phyloP scores from a whole-genome alignment of 306 rosid genomes.

The Vachellia collinsii region DNA sequence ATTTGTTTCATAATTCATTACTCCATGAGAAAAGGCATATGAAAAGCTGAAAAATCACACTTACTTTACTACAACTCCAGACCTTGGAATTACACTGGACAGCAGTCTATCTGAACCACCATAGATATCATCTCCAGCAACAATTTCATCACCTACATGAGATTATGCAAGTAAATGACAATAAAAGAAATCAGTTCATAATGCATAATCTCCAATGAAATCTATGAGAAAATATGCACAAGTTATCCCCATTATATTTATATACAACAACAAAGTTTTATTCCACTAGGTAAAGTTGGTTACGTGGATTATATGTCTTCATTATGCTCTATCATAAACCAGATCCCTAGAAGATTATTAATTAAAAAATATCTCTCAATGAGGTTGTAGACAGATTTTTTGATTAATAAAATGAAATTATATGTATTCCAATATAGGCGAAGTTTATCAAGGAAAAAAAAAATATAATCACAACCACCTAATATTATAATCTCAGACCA shows the following conservation, averaged over 20 bases:
- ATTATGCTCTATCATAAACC: too few species aligned
- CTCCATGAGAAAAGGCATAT: conserved; percentile 8
- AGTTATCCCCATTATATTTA: not conserved
- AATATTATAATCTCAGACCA: conserved; percentile 7
- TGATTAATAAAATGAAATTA: not conserved
- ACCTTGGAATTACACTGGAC: conserved; percentile 75
- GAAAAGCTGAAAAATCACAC: conserved; percentile 43
- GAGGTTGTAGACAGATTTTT: too few species aligned
- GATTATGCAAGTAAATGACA: conserved; percentile 34
- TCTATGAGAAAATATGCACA: not conserved
- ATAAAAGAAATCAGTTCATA: not conserved
- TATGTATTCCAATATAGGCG: conserved; percentile 6
- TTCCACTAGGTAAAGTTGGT: too few species aligned
- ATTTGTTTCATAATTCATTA: conserved; percentile 25
- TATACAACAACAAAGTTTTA: not conserved
- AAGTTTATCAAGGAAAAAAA: not conserved
- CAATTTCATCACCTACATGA: conserved; percentile 82
- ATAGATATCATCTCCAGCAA: conserved; percentile 87
- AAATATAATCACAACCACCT: not conserved
- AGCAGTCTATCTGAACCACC: conserved; percentile 90
- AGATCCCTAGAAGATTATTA: too few species aligned
- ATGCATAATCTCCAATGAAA: conserved; percentile 29
- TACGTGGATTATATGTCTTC: too few species aligned
- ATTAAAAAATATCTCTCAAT: too few species aligned
- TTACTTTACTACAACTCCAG: conserved; percentile 87